phyloP scores from a whole-genome alignment of 2,329 filamentous ascomycete genomes.

The Cladosporium sp. region DNA sequence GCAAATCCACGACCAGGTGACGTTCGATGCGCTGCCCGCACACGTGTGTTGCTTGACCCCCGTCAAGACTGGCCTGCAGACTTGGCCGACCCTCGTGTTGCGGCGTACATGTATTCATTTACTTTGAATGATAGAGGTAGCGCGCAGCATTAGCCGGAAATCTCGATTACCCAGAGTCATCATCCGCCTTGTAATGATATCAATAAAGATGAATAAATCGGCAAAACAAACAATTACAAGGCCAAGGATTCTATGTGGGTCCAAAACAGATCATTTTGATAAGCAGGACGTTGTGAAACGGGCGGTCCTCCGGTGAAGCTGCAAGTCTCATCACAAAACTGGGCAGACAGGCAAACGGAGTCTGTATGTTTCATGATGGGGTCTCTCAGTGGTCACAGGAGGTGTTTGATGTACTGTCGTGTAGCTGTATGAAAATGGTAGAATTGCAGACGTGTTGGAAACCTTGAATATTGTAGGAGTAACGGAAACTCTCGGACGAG shows the following conservation, averaged over 20 bases:
- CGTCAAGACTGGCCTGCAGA: not conserved
- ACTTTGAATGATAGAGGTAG: too few species aligned
- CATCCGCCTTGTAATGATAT: not conserved
- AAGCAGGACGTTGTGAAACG: conserved; percentile 1
- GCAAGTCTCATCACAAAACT: conserved; percentile 5
- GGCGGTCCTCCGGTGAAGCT: not conserved
- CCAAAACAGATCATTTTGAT: not conserved
- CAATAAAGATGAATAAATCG: not conserved
- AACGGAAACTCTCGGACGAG: not conserved
- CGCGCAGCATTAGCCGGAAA: not conserved
- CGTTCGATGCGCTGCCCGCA: not conserved
- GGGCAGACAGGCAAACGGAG: not conserved
- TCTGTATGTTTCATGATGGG: conserved; percentile 2
- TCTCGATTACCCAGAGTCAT: not conserved
- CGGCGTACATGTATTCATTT: too few species aligned
- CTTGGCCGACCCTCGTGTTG: not conserved
- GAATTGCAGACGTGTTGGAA: not conserved
- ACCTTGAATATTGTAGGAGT: not conserved
- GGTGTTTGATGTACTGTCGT: not conserved
- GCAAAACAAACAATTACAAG: not conserved
- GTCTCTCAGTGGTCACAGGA: not conserved
- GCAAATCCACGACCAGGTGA: not conserved
- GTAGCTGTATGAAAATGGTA: not conserved
- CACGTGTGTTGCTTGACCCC: not conserved
- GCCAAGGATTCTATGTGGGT: not conserved